Base-by-base conservation (phyloP, 225 moss, liverwort and hornwort genomes). In the Thuidium tamariscinum region DNA sequence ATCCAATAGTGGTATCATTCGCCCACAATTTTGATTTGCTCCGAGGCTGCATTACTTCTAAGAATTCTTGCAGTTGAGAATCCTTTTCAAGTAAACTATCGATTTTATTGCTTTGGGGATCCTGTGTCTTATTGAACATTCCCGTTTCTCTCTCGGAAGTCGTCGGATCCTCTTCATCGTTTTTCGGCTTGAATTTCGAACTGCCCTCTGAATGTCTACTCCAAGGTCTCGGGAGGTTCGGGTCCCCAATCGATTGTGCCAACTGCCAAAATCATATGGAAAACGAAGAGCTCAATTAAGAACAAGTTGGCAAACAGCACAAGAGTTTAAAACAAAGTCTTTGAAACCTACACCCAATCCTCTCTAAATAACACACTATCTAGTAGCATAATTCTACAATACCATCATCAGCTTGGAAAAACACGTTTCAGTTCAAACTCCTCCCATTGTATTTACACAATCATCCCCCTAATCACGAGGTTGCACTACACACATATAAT, bases 201-300 rank as follows among this genome's bases (percentile, higher is more conserved):
- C 98, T 99, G 46, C 98, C 98, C 82, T 97, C 93, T 41, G 97
- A 99, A 92, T 99, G 97, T 81, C 97, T 92, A 87, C 97, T 99
- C 98, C 98, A 99, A 59, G 98, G 98, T 80, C 96, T 97, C 61
- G 96, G 96, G 27, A 99, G 92, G 83, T 92, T 93, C 21, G 92
- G 89, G 44, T 93, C 92, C 72, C 97, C 96, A 66, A 97, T 92
- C 27, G 93, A 90, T 74, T 96, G 94, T 63, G 98, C 98, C 88
- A 97, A 87, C 98, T 99, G 93, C 79, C 57, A 54, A 57, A 29
- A 85, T 48, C 79, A 36, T 36, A n/a, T 10, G 59, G 44, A 69
- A n/a, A 67, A 79, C 21, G 36, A 84, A 63, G 59, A 83, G 51
- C 21, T 46, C 30, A 26, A 69, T 70, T 70, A 79, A 29, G 60